Base-by-base conservation (phyloP, 306 rosid genomes). In the Potentilla sterilis region DNA sequence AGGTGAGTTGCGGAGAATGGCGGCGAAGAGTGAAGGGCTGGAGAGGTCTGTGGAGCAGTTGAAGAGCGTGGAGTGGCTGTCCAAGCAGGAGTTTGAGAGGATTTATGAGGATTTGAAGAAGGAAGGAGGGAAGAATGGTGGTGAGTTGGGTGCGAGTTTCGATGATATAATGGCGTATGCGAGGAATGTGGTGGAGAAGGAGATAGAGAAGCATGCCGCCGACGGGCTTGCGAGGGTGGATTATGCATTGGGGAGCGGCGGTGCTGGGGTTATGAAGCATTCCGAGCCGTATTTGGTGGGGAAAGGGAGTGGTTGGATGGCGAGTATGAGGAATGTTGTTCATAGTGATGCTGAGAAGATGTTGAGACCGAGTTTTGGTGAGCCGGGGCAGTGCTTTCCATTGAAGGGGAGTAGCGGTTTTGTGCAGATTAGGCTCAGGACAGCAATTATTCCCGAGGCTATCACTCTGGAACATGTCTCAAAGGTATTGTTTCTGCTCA, bases 361-460 rank as follows among this genome's bases (percentile, higher is more conserved):
- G 99, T 77, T 96, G 80, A 88, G 69, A 22, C 99, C 99, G 1
- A 96, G 99, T 82, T 92, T 96, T 72, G 99, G 99, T 9, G 98
- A 96, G 81, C 98, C 99, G 0, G 99, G 98, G 35, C 94, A 90
- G 78, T 96, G 99, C 81, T 96, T 96, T 74, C 86, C 98, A 1
- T 77, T 96, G 93, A 91, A 84, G 76, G 99, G 95, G 42, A 88
- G 79, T 63, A 78, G 72, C 48, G 99, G 99, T 32, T 96, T 89
- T 86, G 92, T 90, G 38, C 91, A 88, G 82, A 92, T 96, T 81
- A 90, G 65, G 88, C 81, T 96, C 79, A 88, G 98, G 14, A 63
- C 96, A 2, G 88, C 89, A 9, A 88, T 96, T 67, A 71, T 89
- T 80, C 97, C 99, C 0, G 98, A 96, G 86, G 97, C 98, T 73